phyloP scores from a whole-genome alignment of 192 early-diverging fungal species.

The Kappamyces sp. region DNA sequence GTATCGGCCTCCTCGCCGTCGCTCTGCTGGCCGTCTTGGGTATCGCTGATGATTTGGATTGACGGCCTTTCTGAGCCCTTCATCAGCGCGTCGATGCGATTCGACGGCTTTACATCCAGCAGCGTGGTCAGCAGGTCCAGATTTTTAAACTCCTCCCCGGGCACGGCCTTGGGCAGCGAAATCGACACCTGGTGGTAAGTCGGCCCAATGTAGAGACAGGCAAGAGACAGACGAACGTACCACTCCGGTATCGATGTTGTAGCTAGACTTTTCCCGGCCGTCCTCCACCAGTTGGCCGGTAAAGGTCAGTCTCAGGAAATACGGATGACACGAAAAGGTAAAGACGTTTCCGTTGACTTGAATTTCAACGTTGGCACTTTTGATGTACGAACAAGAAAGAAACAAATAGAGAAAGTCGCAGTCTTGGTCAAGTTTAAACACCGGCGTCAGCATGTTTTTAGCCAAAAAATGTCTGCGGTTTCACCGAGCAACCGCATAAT shows the following conservation, averaged over 20 bases:
- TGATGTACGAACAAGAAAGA: conserved; percentile 79
- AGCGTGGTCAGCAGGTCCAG: conserved; percentile 84
- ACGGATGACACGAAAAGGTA: conserved; percentile 83
- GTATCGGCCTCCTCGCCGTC: conserved; percentile 14
- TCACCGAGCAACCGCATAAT: not conserved
- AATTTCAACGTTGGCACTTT: conserved; percentile 79
- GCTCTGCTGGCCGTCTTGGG: conserved; percentile 23
- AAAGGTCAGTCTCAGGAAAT: conserved; percentile 78
- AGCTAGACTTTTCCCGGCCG: conserved; percentile 70
- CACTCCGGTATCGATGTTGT: conserved; percentile 72
- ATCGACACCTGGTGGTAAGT: too few relatives aligned
- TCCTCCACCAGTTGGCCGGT: conserved; percentile 80
- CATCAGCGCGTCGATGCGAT: not conserved
- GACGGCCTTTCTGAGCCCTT: conserved; percentile 9
- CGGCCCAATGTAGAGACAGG: conserved; percentile 28
- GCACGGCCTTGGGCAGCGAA: too few relatives aligned
- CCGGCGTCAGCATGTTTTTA: conserved; percentile 82
- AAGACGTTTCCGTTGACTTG: conserved; percentile 77
- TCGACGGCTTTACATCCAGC: conserved; percentile 45
- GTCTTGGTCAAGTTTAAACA: conserved; percentile 74
- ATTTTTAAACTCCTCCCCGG: conserved; percentile 66
- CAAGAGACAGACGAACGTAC: not conserved
- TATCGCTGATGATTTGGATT: not conserved
- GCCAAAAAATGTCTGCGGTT: not conserved
- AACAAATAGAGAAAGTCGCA: conserved; percentile 65